Conservation (phyloP, 192 early-diverging fungal species). For the Coemansia sp. region DNA sequence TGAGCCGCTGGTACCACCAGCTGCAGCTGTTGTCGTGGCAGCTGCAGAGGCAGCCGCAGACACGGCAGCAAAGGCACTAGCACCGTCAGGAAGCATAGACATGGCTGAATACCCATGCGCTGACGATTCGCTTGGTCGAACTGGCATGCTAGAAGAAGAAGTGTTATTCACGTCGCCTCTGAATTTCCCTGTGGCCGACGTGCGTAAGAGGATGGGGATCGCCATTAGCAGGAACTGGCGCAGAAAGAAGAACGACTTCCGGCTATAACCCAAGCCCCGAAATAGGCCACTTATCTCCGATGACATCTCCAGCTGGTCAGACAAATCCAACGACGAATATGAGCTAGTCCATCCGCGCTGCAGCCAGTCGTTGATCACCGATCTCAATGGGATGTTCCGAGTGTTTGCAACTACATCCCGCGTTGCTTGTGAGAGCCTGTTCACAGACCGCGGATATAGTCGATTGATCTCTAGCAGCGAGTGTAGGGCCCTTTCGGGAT, state of each 20-base stretch:
- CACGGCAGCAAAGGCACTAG: conserved; percentile 47
- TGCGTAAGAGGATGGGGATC: conserved; percentile 45
- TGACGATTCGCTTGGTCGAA: conserved; percentile 5
- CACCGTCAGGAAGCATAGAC: conserved; percentile 42
- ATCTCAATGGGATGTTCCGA: conserved; percentile 18
- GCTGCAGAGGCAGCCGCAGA: conserved; percentile 38
- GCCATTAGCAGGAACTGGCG: conserved; percentile 51
- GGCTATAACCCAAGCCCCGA: conserved; percentile 28
- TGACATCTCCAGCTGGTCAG: conserved; percentile 46
- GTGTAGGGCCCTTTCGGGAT: conserved; percentile 28
- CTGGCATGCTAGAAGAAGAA: background rate
- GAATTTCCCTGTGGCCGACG: conserved; percentile 12
- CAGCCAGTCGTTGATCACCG: conserved; percentile 38
- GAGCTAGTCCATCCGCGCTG: conserved; percentile 42
- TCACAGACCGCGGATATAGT: background rate
- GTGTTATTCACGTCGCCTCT: background rate
- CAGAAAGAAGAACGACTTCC: conserved; percentile 44
- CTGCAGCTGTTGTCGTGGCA: conserved; percentile 33
- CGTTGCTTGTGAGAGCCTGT: conserved; percentile 1
- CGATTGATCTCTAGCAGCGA: conserved; percentile 17
- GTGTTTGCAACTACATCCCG: conserved; percentile 30
- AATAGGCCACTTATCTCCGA: conserved; percentile 31
- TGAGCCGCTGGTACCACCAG: conserved; percentile 12
- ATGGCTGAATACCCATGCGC: conserved; percentile 16
- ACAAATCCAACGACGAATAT: conserved; percentile 21